phyloP scores from a whole-genome alignment of 257 asterid genomes.

The Schizonepeta tenuifolia region DNA sequence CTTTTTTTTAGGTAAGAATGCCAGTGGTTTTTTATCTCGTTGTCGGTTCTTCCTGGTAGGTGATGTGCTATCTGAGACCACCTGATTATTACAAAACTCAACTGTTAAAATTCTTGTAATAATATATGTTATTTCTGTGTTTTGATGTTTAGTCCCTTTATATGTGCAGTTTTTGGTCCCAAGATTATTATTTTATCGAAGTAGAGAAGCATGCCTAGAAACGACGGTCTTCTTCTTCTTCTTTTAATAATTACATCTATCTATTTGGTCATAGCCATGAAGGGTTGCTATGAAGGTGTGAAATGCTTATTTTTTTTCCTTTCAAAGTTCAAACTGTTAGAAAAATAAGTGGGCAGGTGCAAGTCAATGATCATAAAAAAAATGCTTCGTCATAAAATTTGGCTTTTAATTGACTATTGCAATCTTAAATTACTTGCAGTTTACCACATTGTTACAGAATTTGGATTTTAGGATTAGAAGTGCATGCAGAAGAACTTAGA shows the following conservation, averaged over 20 bases:
- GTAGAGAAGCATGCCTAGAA: neutral
- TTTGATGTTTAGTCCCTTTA: no score
- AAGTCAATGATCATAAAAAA: constrained; percentile 18
- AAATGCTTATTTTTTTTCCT: neutral
- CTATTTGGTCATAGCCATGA: no score
- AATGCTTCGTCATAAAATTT: neutral
- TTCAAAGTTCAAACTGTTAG: neutral
- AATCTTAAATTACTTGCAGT: neutral
- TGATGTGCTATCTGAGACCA: constrained; percentile 81
- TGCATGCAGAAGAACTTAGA: neutral
- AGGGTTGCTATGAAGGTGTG: neutral
- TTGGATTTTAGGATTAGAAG: neutral
- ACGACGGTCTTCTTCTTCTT: neutral
- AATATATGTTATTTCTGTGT: neutral
- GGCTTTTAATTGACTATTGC: neutral
- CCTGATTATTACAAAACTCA: constrained; percentile 39
- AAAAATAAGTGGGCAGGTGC: constrained; percentile 17
- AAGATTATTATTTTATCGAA: neutral
- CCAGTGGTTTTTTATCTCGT: constrained; percentile 78
- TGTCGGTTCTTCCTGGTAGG: constrained; percentile 79
- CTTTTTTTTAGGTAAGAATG: constrained; percentile 76
- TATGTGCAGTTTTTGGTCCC: neutral
- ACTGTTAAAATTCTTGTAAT: neutral
- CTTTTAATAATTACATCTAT: neutral
- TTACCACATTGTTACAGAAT: no score